phyloP scores from a whole-genome alignment of 805 yeast species.

The Yamadazyma nakazawae region DNA sequence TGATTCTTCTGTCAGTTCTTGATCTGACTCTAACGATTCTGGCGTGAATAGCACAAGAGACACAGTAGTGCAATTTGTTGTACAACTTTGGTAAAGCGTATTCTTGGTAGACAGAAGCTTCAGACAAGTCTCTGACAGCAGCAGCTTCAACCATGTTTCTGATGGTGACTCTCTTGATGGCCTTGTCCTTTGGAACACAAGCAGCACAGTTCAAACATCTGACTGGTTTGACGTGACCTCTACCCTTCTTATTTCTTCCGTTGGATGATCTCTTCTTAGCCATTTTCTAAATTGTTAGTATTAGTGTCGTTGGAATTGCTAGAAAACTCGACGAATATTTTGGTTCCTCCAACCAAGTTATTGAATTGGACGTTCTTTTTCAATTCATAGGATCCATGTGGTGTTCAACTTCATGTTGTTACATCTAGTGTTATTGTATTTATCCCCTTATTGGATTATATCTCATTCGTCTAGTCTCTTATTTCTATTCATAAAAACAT shows the following conservation, averaged over 20 bases:
- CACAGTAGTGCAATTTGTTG: constrained; percentile 99
- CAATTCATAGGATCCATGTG: too few species aligned
- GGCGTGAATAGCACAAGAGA: constrained; percentile 99
- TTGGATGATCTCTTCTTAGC: constrained; percentile 99
- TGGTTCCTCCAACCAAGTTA: too few species aligned
- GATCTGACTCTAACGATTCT: constrained; percentile 99
- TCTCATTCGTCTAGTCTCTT: background rate
- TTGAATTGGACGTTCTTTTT: too few species aligned
- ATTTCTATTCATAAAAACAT: constrained; percentile 3
- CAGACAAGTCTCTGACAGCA: constrained; percentile 99
- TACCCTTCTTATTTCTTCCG: constrained; percentile 99
- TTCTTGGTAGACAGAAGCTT: constrained; percentile 98
- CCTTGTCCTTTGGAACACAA: constrained; percentile 99
- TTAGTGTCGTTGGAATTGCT: background rate
- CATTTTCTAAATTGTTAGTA: constrained; percentile 53
- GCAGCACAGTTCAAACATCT: constrained; percentile 99
- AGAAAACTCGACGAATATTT: background rate
- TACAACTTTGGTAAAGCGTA: constrained; percentile 99
- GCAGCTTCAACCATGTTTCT: constrained; percentile 99
- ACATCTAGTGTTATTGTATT: background rate
- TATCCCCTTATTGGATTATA: background rate
- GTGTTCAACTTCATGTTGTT: too few species aligned
- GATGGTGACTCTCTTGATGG: constrained; percentile 99
- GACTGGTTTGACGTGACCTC: constrained; percentile 99
- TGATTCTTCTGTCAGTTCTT: constrained; percentile 96